Conservation (phyloP, 768 basidiomycete genomes). For the Dentipellis fragilis region DNA sequence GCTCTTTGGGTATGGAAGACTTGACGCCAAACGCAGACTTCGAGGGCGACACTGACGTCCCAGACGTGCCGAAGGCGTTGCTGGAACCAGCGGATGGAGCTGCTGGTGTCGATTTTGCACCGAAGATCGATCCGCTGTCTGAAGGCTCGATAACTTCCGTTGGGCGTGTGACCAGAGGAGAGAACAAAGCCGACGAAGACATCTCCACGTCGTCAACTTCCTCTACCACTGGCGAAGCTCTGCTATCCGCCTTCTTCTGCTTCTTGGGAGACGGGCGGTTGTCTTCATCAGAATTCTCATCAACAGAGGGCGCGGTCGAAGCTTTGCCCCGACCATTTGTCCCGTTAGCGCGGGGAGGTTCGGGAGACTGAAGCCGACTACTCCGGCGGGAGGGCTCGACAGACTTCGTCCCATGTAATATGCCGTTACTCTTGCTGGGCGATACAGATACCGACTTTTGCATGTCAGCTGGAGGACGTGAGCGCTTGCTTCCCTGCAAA, state of each 20-base stretch:
- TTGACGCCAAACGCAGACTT: slow-evolving; percentile 20
- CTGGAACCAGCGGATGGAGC: slow-evolving; percentile 10
- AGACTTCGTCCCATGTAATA: slow-evolving; percentile 6
- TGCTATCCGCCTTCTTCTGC: slow-evolving; percentile 28
- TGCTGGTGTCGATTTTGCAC: slow-evolving; percentile 16
- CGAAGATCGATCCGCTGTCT: slow-evolving; percentile 15
- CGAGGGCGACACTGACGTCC: slow-evolving; percentile 16
- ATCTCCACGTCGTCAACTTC: slow-evolving; percentile 27
- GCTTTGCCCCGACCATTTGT: slow-evolving; percentile 2
- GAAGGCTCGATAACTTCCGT: slow-evolving; percentile 31
- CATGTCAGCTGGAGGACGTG: slow-evolving; percentile 56
- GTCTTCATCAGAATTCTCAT: slow-evolving; percentile 23
- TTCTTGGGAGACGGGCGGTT: slow-evolving; percentile 34
- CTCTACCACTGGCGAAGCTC: slow-evolving; percentile 13
- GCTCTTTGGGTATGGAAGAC: slow-evolving; percentile 57
- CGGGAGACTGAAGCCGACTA: slow-evolving; percentile 13
- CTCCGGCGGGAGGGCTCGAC: slow-evolving; percentile 14
- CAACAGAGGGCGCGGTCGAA: background rate
- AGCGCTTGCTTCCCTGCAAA: slow-evolving; percentile 64
- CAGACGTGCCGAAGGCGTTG: slow-evolving; percentile 13
- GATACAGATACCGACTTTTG: slow-evolving; percentile 24
- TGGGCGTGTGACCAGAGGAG: slow-evolving; percentile 18
- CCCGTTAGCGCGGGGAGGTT: slow-evolving; percentile 1
- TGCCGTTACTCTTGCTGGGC: slow-evolving; percentile 9
- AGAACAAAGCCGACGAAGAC: slow-evolving; percentile 13